Conservation (phyloP, 2,329 filamentous ascomycete genomes). For the Rutstroemia sp. region DNA sequence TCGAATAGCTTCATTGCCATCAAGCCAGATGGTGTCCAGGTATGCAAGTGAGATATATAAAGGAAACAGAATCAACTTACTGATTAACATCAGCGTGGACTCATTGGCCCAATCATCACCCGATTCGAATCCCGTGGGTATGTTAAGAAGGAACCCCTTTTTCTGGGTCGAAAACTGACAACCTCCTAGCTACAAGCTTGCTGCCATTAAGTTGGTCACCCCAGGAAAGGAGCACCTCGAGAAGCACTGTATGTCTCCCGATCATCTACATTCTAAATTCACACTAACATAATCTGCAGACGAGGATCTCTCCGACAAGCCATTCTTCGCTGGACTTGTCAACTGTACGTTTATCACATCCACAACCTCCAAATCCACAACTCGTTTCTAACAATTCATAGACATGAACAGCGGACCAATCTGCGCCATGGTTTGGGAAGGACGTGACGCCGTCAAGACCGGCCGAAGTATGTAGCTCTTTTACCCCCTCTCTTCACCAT, state of each 20-base stretch:
- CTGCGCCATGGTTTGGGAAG: slow-evolving; percentile 99
- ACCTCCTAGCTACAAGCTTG: slow-evolving; percentile 81
- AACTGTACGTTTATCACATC: slow-evolving; percentile 57
- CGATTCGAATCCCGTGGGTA: slow-evolving; percentile 96
- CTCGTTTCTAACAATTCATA: slow-evolving; percentile 33
- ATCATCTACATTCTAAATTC: neutral
- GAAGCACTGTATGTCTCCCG: slow-evolving; percentile 70
- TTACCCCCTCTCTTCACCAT: neutral
- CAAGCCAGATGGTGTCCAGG: slow-evolving; percentile 99
- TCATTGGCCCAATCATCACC: slow-evolving; percentile 93
- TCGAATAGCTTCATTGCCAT: slow-evolving; percentile 90
- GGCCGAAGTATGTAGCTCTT: slow-evolving; percentile 63
- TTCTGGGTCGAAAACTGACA: neutral
- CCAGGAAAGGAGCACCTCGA: slow-evolving; percentile 93
- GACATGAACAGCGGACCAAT: slow-evolving; percentile 98
- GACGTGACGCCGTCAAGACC: slow-evolving; percentile 97
- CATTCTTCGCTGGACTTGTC: slow-evolving; percentile 94
- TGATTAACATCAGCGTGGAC: slow-evolving; percentile 64
- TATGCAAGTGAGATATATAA: slow-evolving; percentile 38
- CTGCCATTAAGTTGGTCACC: slow-evolving; percentile 88
- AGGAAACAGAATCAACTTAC: slow-evolving; percentile 12
- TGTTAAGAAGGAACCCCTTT: slow-evolving; percentile 28
- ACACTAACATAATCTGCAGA: slow-evolving; percentile 38
- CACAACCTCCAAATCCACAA: slow-evolving; percentile 11
- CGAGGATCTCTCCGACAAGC: slow-evolving; percentile 82